phyloP scores from a whole-genome alignment of 768 basidiomycete genomes.

The Phylloporus sp. region DNA sequence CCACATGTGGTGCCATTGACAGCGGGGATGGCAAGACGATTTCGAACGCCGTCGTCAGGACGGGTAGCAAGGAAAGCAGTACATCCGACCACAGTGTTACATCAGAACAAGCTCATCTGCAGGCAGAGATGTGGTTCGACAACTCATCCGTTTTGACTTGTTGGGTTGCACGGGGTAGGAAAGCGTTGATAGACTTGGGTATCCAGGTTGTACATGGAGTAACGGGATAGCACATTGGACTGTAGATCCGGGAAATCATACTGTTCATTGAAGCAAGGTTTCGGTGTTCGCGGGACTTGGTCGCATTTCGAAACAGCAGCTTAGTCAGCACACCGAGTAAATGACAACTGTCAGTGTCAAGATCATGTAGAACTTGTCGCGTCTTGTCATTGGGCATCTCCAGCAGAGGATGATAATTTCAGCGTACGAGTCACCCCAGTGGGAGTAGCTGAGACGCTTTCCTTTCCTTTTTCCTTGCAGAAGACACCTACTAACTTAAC shows the following conservation, averaged over 20 bases:
- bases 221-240: slow-evolving; percentile 4
- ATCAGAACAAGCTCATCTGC: slow-evolving; percentile 4
- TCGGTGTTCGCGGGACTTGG: no score
- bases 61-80: slow-evolving; percentile 16
- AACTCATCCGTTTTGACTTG: slow-evolving; percentile 36
- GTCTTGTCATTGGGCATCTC: no score
- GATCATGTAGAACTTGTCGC: no score
- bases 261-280: no score
- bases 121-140: slow-evolving; percentile 50
- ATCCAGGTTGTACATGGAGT: slow-evolving; percentile 48
- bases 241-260: no score
- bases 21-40: neutral
- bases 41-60: neutral
- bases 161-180: slow-evolving; percentile 54
- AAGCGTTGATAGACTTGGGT: slow-evolving; percentile 44
- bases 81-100: slow-evolving; percentile 2
- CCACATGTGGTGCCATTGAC: neutral
- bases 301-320: no score
- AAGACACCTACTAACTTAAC: no score
- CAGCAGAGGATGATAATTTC: no score
- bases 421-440: no score
- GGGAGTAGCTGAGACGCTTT: no score
- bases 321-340: no score
- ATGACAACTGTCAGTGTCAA: no score
- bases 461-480: neutral